Base-by-base conservation (phyloP, 805 yeast species). In the Helenozyma rhizophorensis region DNA sequence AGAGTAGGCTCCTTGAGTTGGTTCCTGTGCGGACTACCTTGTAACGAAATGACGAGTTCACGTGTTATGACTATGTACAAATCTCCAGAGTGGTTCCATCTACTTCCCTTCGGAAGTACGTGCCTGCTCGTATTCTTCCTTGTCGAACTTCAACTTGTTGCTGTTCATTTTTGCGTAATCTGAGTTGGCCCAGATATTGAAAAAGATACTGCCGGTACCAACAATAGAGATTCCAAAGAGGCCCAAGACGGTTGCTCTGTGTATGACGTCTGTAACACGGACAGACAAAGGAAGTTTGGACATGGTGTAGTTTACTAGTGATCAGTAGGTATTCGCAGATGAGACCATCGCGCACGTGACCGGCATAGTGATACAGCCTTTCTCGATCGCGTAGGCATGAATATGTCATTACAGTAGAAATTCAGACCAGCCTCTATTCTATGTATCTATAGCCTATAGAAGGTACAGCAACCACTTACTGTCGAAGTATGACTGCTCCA, bases 251-350 rank as follows among this genome's bases (percentile, higher is more conserved):
- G 70, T 51, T 23, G 61, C 43, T 52, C 72, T 60, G 49, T 66
- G 72, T 21, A 65, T 51, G 25, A 58, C 58, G 43, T 66, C 72
- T 31, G 72, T 65, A 23, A 62, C 56, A 50, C 71, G 66, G 16
- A 65, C 72, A 35, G 58, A 51, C 29, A 61, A 53, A 30, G 72
- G 71, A 41, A 63, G 62, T 47, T 50, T 61, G 24, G 47, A 40
- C 49, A 45, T 45, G 27, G 9, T 22, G 27, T 25, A 14, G 32
- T 32, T n/a, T 18, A n/a, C 18, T 23, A 30, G 21, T 19, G 7
- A 6, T 17, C 8, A 6, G 19, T 5, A 6, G 19, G 19, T 6
- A 5, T 17, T 17, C 19, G 19, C 19, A 17, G 19, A 17, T 17
- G 19, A 8, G 8, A 5, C 19, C 19, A 17, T 25, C 15, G 16